Base-by-base conservation (phyloP, 2,329 filamentous ascomycete species). In the Monosporascus sp. region DNA sequence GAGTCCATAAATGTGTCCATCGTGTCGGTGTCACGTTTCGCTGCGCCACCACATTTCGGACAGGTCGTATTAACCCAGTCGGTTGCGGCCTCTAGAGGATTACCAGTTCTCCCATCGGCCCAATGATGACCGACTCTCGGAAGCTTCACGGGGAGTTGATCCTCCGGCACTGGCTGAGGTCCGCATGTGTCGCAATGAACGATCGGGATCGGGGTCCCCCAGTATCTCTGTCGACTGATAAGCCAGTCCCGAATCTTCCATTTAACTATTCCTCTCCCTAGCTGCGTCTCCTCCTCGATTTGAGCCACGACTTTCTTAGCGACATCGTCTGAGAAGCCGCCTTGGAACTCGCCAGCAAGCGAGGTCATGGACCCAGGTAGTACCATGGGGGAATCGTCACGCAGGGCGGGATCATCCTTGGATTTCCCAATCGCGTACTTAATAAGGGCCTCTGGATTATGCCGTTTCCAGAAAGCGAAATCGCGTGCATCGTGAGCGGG, bases 1-100 rank as follows among this genome's bases (percentile, higher is more conserved):
- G 90, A 96, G 71, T 96, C 91, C 56, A 96, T 91, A 71, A 96
- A 96, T 0, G 91, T 96, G 69, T 96, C 91, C 91, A 96, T 96
- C 3, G 91, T 96, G 67, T 96, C 91, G 0, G 91, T 96, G 59
- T 96, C 91, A 58, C 91, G 81, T 66, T 84, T 87, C 7, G 89
- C 91, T 24, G 82, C 72, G 1, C 80, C 77, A 17, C 79, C 74
- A 63, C 91, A 96, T 60, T 81, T 81, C 5, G 91, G 91, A 65
- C 91, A 96, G 3, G 77, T 69, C 0, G 85, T 88, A 61, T 91
- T 83, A 46, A 90, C 77, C 85, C 90, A 96, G 7, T 87, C 82
- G 14, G 83, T 72, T 2, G 85, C 83, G 20, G 81, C 78, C 59
- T 89, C 88, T 18, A 96, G 76, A 0, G 90, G 89, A 62, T 93